Percentiles rank a stretch among this genome's conserved stretches.
Conservation (phyloP, 495 filamentous ascomycete species). For the Oleoguttula mirabilis region DNA sequence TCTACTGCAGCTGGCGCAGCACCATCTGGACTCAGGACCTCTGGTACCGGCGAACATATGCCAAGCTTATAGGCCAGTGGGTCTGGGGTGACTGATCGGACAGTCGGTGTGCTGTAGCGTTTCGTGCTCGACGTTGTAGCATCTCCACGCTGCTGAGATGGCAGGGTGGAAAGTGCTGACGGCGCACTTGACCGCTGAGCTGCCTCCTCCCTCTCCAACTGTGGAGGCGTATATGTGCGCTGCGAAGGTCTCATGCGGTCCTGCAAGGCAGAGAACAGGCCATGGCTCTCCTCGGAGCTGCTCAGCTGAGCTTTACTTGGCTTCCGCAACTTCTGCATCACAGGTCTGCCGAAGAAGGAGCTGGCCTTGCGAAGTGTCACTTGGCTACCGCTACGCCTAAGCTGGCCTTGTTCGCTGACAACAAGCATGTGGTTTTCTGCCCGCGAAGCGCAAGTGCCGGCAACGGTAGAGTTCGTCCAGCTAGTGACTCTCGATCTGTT, state of each 20-base stretch:
- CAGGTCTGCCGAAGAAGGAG: constrained; percentile 16
- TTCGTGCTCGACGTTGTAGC: constrained; percentile 6
- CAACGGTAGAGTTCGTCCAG: constrained; percentile 55
- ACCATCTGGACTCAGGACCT: constrained; percentile 13
- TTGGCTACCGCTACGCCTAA: constrained; percentile 4
- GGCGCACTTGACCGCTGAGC: no score
- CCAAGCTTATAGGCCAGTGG: constrained; percentile 8
- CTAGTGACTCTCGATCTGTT: constrained; percentile 55
- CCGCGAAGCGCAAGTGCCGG: constrained; percentile 35
- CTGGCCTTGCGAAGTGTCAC: constrained; percentile 17
- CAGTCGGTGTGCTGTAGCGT: constrained; percentile 13
- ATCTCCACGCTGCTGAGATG: no score
- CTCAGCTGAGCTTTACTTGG: constrained; percentile 29
- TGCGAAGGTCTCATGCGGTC: constrained; percentile 40
- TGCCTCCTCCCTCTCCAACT: neutral
- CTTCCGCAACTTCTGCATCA: constrained; percentile 12
- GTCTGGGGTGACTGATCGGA: constrained; percentile 20
- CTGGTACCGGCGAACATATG: constrained; percentile 13
- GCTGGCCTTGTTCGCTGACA: no score
- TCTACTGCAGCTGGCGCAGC: neutral
- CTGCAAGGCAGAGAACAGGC: constrained; percentile 64
- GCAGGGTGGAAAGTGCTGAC: no score
- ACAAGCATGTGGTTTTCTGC: no score
- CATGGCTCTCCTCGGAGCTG: constrained; percentile 45
- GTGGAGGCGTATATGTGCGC: neutral